These are phyloP conservation scores for Boletus semigastroideus DNA, from an alignment of 1,284 basidiomycete genomes.

Conservation along the genomic window DNA sequence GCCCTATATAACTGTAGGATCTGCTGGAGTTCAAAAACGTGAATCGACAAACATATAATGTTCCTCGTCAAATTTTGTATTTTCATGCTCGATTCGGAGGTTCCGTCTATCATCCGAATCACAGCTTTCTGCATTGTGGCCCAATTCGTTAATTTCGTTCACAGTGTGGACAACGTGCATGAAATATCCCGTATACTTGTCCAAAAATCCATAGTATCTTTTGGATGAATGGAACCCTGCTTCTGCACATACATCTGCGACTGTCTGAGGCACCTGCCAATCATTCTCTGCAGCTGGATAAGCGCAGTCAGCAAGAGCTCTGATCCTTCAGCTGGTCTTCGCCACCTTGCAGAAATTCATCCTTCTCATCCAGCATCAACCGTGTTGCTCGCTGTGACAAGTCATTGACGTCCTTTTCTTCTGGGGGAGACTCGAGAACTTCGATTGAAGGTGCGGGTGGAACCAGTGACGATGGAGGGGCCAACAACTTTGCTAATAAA, in stretches of 20 bases:
- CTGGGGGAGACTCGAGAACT: constrained; percentile 42
- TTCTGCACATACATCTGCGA: constrained; percentile 39
- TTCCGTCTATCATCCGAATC: constrained; percentile 45
- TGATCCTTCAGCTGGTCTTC: not conserved
- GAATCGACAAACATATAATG: constrained; percentile 65
- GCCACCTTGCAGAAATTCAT: constrained; percentile 61
- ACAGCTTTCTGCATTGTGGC: constrained; percentile 58
- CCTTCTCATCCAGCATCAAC: constrained; percentile 50
- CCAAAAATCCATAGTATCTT: constrained; percentile 70
- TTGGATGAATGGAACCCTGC: constrained; percentile 40
- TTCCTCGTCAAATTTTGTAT: constrained; percentile 77
- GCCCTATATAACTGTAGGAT: constrained; percentile 48
- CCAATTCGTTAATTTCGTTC: constrained; percentile 79
- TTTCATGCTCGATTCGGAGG: constrained; percentile 56
- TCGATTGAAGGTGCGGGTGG: constrained; percentile 56
- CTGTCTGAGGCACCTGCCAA: constrained; percentile 70
- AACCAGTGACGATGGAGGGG: constrained; percentile 50
- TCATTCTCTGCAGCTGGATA: constrained; percentile 66
- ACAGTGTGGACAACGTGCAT: constrained; percentile 64
- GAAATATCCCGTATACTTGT: constrained; percentile 72
- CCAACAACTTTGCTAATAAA: constrained; percentile 70
- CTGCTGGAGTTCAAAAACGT: not conserved
- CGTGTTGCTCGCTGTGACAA: constrained; percentile 39
- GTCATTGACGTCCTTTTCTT: constrained; percentile 39
- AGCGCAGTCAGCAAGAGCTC: constrained; percentile 5